Conservation (phyloP, 345 rosid genomes). For the Euclidium syriacum region DNA sequence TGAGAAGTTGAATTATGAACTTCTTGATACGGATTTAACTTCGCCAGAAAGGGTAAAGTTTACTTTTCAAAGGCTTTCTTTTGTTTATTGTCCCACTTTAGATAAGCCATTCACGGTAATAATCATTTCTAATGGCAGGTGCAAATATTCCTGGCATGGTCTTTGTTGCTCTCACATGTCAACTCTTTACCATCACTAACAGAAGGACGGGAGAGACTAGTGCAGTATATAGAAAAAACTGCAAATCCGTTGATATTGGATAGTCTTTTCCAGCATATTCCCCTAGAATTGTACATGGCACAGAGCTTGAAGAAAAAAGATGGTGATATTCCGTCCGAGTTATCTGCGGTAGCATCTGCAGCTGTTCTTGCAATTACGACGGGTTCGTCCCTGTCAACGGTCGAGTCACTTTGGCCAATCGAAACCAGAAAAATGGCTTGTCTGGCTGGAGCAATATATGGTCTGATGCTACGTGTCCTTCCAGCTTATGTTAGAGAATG, state of each 20-base stretch:
- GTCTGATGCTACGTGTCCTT: constrained; percentile 78
- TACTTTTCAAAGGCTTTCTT: constrained; percentile 8
- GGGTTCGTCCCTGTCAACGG: constrained; percentile 56
- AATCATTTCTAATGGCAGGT: constrained; percentile 48
- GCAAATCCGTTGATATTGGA: constrained; percentile 59
- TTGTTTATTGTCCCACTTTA: neutral
- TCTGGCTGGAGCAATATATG: constrained; percentile 84
- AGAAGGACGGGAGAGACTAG: constrained; percentile 60
- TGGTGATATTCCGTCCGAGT: constrained; percentile 45
- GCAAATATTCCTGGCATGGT: constrained; percentile 75
- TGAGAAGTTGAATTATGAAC: constrained; percentile 56
- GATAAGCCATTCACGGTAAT: constrained; percentile 1
- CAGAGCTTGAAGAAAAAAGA: constrained; percentile 75
- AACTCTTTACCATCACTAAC: constrained; percentile 61
- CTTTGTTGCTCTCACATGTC: constrained; percentile 76
- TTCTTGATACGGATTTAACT: constrained; percentile 67
- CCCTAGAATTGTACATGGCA: constrained; percentile 47
- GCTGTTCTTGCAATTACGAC: constrained; percentile 58
- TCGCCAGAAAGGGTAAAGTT: constrained; percentile 67
- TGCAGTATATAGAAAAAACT: constrained; percentile 72
- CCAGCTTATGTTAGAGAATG: constrained; percentile 95
- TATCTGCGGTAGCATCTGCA: constrained; percentile 63
- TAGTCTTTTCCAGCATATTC: constrained; percentile 92
- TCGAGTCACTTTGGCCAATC: constrained; percentile 85
- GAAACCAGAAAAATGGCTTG: constrained; percentile 57